A percentile compares a stretch with the other conserved stretches of the same genome.
Evolutionary conservation across 2,329 filamentous ascomycete species (phyloP).

Genomic region (Aureobasidium sp.): DNA sequence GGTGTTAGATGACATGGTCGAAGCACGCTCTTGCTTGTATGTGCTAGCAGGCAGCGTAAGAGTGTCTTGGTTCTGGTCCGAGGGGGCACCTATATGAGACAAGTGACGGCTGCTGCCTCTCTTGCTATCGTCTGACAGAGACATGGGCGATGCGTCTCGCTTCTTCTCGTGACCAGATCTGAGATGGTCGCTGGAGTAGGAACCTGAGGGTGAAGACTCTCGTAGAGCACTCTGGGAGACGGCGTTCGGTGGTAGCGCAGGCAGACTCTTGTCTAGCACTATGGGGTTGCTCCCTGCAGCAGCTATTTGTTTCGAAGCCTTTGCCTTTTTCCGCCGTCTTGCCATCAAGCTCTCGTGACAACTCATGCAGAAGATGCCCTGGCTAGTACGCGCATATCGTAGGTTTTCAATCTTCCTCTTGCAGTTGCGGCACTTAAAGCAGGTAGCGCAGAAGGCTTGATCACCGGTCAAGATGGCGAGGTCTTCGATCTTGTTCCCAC

Average conservation of each 20-base stretch:
- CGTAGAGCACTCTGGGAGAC: slow-evolving; percentile 56
- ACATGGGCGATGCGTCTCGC: slow-evolving; percentile 31
- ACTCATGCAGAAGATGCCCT: slow-evolving; percentile 99
- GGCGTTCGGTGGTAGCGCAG: slow-evolving; percentile 76
- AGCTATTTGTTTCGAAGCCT: slow-evolving; percentile 37
- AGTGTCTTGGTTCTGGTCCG: slow-evolving; percentile 40
- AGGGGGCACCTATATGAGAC: not conserved
- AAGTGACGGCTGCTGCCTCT: slow-evolving; percentile 16
- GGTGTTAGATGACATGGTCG: slow-evolving; percentile 48
- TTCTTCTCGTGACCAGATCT: slow-evolving; percentile 14
- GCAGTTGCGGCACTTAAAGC: slow-evolving; percentile 95
- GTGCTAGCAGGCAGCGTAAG: slow-evolving; percentile 66
- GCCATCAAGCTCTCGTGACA: slow-evolving; percentile 98
- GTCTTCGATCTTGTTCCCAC: slow-evolving; percentile 96
- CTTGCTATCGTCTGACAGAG: slow-evolving; percentile 23
- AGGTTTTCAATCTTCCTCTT: slow-evolving; percentile 98
- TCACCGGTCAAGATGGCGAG: slow-evolving; percentile 95
- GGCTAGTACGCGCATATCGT: slow-evolving; percentile 92
- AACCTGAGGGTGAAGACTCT: slow-evolving; percentile 52
- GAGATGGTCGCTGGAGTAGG: slow-evolving; percentile 55
- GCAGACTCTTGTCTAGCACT: slow-evolving; percentile 84
- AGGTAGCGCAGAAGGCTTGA: slow-evolving; percentile 94
- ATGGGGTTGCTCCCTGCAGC: slow-evolving; percentile 40
- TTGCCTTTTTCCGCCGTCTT: slow-evolving; percentile 77
- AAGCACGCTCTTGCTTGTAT: slow-evolving; percentile 73